phyloP scores from a whole-genome alignment of 192 early-diverging fungal species.

The Coemansia sp. region DNA sequence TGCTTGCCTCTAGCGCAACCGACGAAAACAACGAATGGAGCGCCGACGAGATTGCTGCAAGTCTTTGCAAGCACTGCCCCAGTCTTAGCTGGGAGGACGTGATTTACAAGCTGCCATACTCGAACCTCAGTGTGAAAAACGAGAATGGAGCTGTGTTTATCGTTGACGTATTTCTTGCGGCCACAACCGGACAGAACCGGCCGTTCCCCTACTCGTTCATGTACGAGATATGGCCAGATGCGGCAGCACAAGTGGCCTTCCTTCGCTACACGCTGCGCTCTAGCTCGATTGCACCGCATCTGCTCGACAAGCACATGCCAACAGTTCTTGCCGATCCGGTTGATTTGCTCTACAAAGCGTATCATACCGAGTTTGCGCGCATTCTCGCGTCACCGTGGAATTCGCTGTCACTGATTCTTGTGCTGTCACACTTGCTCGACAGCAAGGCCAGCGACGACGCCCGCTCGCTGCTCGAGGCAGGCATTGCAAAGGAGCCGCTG shows the following conservation, averaged over 20 bases:
- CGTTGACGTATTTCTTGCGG: constrained; percentile 32
- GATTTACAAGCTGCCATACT: constrained; percentile 40
- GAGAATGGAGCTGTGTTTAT: constrained; percentile 47
- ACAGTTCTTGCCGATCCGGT: constrained; percentile 38
- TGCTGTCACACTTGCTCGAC: constrained; percentile 48
- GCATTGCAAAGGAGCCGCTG: constrained; percentile 44
- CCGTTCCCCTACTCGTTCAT: constrained; percentile 52
- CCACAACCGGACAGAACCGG: constrained; percentile 36
- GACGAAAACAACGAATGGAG: constrained; percentile 21
- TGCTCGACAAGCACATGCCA: constrained; percentile 53
- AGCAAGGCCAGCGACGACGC: constrained; percentile 49
- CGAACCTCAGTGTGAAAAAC: constrained; percentile 28
- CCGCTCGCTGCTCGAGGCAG: constrained; percentile 38
- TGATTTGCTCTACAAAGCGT: constrained; percentile 47
- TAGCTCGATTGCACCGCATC: constrained; percentile 16
- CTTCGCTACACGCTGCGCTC: constrained; percentile 35
- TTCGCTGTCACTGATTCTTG: constrained; percentile 52
- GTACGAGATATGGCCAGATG: constrained; percentile 53
- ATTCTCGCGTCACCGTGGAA: constrained; percentile 53
- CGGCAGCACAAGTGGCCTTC: constrained; percentile 45
- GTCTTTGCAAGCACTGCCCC: constrained; percentile 25
- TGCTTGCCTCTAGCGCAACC: constrained; percentile 36
- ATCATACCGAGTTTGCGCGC: constrained; percentile 44
- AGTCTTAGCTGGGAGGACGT: constrained; percentile 53
- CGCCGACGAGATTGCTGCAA: constrained; percentile 34